These are phyloP conservation scores for Naematelia aurantialba DNA, from an alignment of 768 basidiomycete genomes.

Conservation along the genomic window DNA sequence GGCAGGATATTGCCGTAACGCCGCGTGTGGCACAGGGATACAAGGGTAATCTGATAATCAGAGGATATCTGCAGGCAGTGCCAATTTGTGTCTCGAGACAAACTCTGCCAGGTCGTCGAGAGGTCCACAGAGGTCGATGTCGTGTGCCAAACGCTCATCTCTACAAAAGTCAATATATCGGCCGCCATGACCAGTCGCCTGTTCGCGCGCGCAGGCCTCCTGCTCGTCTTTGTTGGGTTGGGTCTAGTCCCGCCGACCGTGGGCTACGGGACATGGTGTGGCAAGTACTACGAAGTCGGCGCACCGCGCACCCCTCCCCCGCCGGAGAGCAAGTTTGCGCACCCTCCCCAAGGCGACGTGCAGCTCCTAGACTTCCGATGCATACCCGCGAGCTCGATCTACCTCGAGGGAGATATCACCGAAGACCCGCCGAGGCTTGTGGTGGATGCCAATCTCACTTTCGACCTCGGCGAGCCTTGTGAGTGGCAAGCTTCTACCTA, in stretches of 20 bases:
- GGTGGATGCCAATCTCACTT: constrained; percentile 17
- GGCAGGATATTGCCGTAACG: no score
- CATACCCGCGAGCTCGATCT: constrained; percentile 17
- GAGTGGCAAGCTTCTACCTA: not conserved
- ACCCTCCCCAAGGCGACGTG: constrained; percentile 1
- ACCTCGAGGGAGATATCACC: constrained; percentile 15
- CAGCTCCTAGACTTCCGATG: constrained; percentile 26
- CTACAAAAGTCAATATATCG: no score
- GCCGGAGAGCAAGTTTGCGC: constrained; percentile 14
- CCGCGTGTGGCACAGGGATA: no score
- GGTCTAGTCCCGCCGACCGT: not conserved
- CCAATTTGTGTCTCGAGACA: no score
- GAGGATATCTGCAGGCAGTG: no score
- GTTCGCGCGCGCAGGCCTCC: not conserved
- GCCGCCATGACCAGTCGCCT: not conserved
- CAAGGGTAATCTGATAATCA: no score
- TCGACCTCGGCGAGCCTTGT: constrained; percentile 23
- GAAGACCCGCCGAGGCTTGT: constrained; percentile 20
- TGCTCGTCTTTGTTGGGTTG: not conserved
- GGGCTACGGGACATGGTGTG: constrained; percentile 20
- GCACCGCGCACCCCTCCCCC: constrained; percentile 14
- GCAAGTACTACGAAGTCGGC: constrained; percentile 27
- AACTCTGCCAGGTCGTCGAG: no score
- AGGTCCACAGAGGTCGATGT: no score
- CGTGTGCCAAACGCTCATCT: no score